phyloP scores from a whole-genome alignment of 176 grass and related monocot species.

The Zoysia japonica region DNA sequence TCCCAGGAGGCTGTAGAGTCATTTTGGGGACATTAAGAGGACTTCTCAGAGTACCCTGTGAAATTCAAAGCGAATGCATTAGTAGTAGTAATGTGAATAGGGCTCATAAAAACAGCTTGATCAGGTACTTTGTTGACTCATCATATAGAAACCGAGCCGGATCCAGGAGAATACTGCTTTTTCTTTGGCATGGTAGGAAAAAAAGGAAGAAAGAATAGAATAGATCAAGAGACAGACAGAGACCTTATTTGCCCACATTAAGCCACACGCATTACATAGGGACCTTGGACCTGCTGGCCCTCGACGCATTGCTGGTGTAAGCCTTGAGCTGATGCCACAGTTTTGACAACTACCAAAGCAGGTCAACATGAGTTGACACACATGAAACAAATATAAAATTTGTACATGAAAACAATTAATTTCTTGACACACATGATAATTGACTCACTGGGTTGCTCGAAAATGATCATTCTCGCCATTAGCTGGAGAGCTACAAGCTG shows the following conservation, averaged over 20 bases:
- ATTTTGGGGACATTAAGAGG: slow-evolving; percentile 54
- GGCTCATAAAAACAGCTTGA: slow-evolving; percentile 5
- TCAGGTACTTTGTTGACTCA: slow-evolving; percentile 4
- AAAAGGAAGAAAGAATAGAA: background rate
- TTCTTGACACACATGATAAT: slow-evolving; percentile 29
- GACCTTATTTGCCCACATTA: slow-evolving; percentile 84
- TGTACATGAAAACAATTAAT: slow-evolving; percentile 12
- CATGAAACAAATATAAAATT: slow-evolving; percentile 27
- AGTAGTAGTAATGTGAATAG: slow-evolving; percentile 15
- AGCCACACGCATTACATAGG: slow-evolving; percentile 67
- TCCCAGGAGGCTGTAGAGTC: slow-evolving; percentile 37
- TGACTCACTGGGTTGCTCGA: slow-evolving; percentile 52
- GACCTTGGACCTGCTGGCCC: slow-evolving; percentile 70
- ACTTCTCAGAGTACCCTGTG: slow-evolving; percentile 68
- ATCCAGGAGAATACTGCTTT: background rate
- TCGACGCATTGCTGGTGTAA: slow-evolving; percentile 73
- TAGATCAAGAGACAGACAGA: slow-evolving; percentile 32
- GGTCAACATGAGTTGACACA: slow-evolving; percentile 25
- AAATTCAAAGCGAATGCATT: background rate
- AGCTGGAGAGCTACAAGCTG: slow-evolving; percentile 37
- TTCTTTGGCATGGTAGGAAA: slow-evolving; percentile 6
- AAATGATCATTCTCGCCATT: slow-evolving; percentile 47
- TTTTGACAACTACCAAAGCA: slow-evolving; percentile 65
- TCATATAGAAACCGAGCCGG: background rate
- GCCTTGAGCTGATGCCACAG: slow-evolving; percentile 58